These are phyloP conservation scores for Chaetomium sp. DNA, from an alignment of 2,329 filamentous ascomycete genomes.

Conservation along the genomic window DNA sequence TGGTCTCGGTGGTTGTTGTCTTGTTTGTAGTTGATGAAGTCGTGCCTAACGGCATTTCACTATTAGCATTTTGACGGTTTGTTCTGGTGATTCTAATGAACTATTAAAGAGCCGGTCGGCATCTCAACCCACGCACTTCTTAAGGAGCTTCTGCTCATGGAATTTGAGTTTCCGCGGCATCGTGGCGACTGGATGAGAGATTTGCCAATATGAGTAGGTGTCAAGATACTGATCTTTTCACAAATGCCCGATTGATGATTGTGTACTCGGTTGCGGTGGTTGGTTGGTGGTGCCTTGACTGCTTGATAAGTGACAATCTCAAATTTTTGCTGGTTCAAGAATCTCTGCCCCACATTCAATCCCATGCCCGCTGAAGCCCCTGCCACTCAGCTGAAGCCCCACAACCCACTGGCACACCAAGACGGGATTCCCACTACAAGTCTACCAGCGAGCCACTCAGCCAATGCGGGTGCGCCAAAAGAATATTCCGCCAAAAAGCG, in stretches of 20 bases:
- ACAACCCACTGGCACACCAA: slow-evolving; percentile 11
- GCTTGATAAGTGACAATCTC: slow-evolving; percentile 23
- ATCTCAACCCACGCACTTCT: slow-evolving; percentile 27
- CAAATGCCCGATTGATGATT: background rate
- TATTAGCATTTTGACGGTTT: background rate
- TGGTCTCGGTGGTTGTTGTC: slow-evolving; percentile 84
- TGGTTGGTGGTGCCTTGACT: background rate
- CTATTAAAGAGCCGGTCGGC: background rate
- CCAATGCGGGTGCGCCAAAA: slow-evolving; percentile 22
- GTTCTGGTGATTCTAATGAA: background rate
- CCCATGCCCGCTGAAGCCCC: slow-evolving; percentile 28
- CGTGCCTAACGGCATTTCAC: slow-evolving; percentile 62
- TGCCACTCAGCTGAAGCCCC: slow-evolving; percentile 2
- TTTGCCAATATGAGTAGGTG: background rate
- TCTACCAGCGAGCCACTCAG: too few relatives aligned
- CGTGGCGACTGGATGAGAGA: slow-evolving; percentile 34
- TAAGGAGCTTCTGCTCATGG: slow-evolving; percentile 85
- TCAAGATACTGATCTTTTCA: background rate
- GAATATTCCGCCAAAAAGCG: slow-evolving; percentile 31
- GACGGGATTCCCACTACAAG: background rate
- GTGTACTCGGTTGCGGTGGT: background rate
- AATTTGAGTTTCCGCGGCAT: slow-evolving; percentile 98
- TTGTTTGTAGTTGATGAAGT: slow-evolving; percentile 92
- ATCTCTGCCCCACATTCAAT: slow-evolving; percentile 25
- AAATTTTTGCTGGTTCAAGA: slow-evolving; percentile 27